Evolutionary conservation across 768 basidiomycete genomes (phyloP).

Genomic region (Tephrocybe sp.): DNA sequence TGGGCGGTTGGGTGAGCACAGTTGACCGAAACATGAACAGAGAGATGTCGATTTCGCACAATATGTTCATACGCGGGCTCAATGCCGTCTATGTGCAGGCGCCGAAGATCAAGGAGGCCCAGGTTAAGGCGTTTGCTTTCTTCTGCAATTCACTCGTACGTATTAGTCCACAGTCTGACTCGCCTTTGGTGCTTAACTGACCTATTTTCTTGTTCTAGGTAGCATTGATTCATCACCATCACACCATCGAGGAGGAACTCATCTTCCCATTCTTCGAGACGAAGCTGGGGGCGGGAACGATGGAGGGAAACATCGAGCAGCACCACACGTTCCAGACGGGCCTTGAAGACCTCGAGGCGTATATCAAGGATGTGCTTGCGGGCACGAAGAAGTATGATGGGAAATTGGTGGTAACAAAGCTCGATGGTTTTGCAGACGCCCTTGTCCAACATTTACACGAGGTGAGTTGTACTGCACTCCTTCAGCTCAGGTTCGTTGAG

Average conservation of each 20-base stretch:
- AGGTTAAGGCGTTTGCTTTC: slow-evolving; percentile 26
- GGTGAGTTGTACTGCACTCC: too few relatives aligned
- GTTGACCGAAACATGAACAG: slow-evolving; percentile 10
- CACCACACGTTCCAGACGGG: slow-evolving; percentile 26
- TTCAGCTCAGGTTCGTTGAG: too few relatives aligned
- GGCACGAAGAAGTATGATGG: slow-evolving; percentile 56
- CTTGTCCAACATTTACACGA: slow-evolving; percentile 27
- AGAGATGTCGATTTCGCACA: slow-evolving; percentile 30
- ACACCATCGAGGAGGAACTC: slow-evolving; percentile 27
- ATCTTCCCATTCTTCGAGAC: slow-evolving; percentile 25
- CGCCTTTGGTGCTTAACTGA: neutral
- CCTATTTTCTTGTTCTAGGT: too few relatives aligned
- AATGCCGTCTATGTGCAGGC: slow-evolving; percentile 29
- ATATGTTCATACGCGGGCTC: slow-evolving; percentile 27
- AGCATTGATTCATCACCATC: slow-evolving; percentile 28
- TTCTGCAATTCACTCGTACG: slow-evolving; percentile 27
- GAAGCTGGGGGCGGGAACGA: slow-evolving; percentile 23
- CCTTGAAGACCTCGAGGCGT: slow-evolving; percentile 22
- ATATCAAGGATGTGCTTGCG: slow-evolving; percentile 56
- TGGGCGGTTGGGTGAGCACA: neutral
- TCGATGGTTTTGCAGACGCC: slow-evolving; percentile 25
- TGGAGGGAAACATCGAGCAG: slow-evolving; percentile 26
- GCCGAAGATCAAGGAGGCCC: slow-evolving; percentile 16
- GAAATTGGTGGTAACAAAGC: slow-evolving; percentile 18
- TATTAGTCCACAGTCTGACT: neutral